Evolutionary conservation across 2,329 filamentous ascomycete genomes (phyloP), one percentile per base, ranked within the genome.

Genomic region (Microthyrium microscopicum): DNA sequence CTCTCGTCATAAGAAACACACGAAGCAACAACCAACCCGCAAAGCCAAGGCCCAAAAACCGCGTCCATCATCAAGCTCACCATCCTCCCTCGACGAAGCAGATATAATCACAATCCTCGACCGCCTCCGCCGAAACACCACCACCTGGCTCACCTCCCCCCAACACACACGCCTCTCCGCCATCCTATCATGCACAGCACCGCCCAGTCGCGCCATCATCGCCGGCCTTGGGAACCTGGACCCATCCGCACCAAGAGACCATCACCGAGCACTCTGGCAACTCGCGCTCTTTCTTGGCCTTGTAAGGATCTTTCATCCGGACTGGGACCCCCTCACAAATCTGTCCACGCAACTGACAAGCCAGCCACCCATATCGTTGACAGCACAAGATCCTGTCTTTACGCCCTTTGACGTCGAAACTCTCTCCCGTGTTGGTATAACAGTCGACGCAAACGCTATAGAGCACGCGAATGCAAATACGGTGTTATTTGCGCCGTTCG

Each of bases 351-450:
- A 11, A 11, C 8, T 16, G 13, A 25, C 16, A 16, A 8, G 5
- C 8, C 5, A 3, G 11, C 9, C 28, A 26, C 20, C 9, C 16
- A 33, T 20, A 35, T 18, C 29, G 12, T 20, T 36, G 15, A 25
- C 12, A 13, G 36, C 36, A 20, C 36, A 38, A 20, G 36, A 38
- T 13, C 36, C 36, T 20, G 18, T 16, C 6, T 38, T 38, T 26
- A 30, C 32, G 31, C 19, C 24, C 11, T 16, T 25, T 5, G 36
- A 38, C 31, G 17, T 18, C 5, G 33, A 29, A 15, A 19, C 30
- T 2, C 26, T 38, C 18, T 18, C 20, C 15, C n/a, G 16, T 11
- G 30, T 37, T n/a, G 36, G 25, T 13, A 30, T 38, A 15, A 20
- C 20, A 3, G 27, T 36, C 3, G 17, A 22, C 3, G 16, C 31